Evolutionary conservation across 176 grass and related monocot genomes (phyloP), one percentile per base, ranked within the genome.

Genomic region (Cocos nucifera): DNA sequence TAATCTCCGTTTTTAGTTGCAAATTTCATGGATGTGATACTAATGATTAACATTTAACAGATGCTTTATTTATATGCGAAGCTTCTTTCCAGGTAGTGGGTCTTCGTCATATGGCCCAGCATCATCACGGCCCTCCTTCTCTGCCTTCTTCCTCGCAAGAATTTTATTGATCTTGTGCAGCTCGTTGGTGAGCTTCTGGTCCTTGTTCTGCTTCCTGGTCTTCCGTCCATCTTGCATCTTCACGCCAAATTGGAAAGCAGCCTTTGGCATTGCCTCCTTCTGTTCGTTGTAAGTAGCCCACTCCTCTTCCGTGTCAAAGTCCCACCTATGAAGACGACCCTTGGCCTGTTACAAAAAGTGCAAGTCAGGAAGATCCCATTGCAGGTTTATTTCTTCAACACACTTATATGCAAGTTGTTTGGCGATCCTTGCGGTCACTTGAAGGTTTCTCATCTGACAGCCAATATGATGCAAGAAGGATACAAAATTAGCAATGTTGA

Each of bases 141-240:
- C 93, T 0, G 72, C 81, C 58, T 97, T 97, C 67, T 97, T 91
- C 22, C 87, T 85, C 1, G 93, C 84, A 17, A 97, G 81, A 53
- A 97, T 91, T 58, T 91, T 97, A 74, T 91, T 97, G 1, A 97
- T 97, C 61, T 97, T 97, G 81, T 97, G 76, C 19, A 97, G 93
- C 44, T 91, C 93, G 16, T 97, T 97, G 2, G 75, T 88, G 51
- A 97, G 70, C 66, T 97, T 97, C 78, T 97, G 93, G 55, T 97
- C 93, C 73, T 91, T 97, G 81, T 97, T 97, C 62, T 97, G 86
- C 76, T 97, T 97, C 57, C 93, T 73, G 0, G 87, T 97, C 72
- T 97, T 97, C 54, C 93, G 80, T 26, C 93, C 93, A 20, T 97
- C 93, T 56, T 91, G 93, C 93, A 97, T 97, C 75, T 91, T 97